These are phyloP conservation scores for Neckera pumila DNA, from an alignment of 225 moss, liverwort and hornwort genomes.

Conservation along the genomic window DNA sequence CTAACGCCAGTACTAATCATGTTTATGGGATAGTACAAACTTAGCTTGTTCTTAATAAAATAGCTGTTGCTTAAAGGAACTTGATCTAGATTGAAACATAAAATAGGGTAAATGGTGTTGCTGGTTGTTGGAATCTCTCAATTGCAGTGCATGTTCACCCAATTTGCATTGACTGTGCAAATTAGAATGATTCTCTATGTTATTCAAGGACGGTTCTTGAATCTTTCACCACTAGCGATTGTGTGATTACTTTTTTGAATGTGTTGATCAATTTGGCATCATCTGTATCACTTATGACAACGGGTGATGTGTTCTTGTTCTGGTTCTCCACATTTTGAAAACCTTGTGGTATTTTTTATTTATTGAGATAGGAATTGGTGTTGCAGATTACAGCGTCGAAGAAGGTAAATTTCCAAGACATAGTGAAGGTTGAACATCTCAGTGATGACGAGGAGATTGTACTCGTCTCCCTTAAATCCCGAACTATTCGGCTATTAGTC, in stretches of 20 bases:
- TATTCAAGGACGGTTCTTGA: neutral
- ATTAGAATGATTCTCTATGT: neutral
- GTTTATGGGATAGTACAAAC: neutral
- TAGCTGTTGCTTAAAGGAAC: neutral
- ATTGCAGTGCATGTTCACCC: neutral
- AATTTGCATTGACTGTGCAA: neutral
- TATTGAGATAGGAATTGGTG: neutral
- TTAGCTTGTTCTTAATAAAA: neutral
- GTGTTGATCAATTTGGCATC: neutral
- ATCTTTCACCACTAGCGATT: neutral
- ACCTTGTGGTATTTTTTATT: neutral
- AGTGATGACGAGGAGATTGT: constrained; percentile 91
- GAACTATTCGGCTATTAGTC: constrained; percentile 70
- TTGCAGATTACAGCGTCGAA: constrained; percentile 75
- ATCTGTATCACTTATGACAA: neutral
- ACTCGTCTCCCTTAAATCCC: constrained; percentile 78
- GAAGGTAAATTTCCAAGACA: constrained; percentile 90
- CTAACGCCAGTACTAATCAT: neutral
- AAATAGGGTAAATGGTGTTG: neutral
- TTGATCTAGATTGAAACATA: neutral
- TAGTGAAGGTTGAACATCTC: constrained; percentile 83
- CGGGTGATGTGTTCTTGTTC: too few species aligned
- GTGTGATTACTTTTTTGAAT: neutral
- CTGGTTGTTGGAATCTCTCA: neutral
- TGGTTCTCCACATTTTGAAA: neutral